A percentile compares a stretch with the other conserved stretches of the same genome.
phyloP scores from a whole-genome alignment of 2,329 filamentous ascomycete genomes.

The Epichloe sibirici region DNA sequence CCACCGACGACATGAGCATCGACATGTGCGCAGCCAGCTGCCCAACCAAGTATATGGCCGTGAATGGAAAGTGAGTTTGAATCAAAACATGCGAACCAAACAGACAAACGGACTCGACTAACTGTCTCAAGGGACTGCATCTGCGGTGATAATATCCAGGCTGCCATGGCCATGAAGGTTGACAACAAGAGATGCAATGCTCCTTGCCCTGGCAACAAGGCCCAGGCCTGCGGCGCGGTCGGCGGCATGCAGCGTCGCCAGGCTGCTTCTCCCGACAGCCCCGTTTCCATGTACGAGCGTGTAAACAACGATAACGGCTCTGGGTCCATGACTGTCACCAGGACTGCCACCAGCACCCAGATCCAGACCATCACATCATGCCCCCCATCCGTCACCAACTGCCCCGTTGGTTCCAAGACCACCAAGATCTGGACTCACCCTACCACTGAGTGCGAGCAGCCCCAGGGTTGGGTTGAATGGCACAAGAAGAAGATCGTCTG shows the following conservation, averaged over 20 bases:
- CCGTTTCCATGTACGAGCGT: constrained; percentile 4
- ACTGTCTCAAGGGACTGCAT: constrained; percentile 16
- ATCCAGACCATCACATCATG: constrained; percentile 19
- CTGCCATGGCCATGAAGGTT: constrained; percentile 4
- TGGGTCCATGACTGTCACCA: constrained; percentile 5
- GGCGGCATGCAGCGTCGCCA: background rate
- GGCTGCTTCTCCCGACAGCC: background rate
- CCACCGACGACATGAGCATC: constrained; percentile 11
- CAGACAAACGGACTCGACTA: background rate
- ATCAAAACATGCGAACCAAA: background rate
- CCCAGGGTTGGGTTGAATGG: constrained; percentile 9
- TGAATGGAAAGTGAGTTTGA: constrained; percentile 12
- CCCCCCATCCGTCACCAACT: constrained; percentile 13
- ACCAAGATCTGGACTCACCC: constrained; percentile 11
- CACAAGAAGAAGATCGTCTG: constrained; percentile 23
- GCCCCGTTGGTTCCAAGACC: constrained; percentile 13
- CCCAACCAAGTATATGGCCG: constrained; percentile 14
- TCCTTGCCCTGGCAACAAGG: constrained; percentile 16
- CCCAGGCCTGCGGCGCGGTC: constrained; percentile 14
- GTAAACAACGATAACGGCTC: background rate
- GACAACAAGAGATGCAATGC: constrained; percentile 13
- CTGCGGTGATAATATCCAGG: constrained; percentile 14
- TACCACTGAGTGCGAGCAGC: constrained; percentile 7
- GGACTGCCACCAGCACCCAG: constrained; percentile 17
- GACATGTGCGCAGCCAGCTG: constrained; percentile 16